Evolutionary conservation across 192 early-diverging fungal species (phyloP).

Genomic region (Geranomyces variabilis): DNA sequence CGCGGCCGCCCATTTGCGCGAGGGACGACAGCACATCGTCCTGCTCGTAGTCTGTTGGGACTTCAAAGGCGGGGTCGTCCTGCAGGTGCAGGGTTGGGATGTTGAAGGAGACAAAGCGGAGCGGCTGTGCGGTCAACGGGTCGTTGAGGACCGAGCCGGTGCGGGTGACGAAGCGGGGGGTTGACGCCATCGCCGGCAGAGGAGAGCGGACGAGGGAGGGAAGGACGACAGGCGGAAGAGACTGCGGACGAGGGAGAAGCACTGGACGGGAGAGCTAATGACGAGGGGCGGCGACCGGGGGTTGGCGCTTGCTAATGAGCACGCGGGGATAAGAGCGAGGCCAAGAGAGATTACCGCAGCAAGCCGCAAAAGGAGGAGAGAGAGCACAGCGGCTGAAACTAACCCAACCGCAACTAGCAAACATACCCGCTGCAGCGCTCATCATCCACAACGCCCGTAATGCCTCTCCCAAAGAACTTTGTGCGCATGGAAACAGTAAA

Average conservation of each 20-base stretch:
- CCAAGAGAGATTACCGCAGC: no score
- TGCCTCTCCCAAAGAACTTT: slow-evolving; percentile 29
- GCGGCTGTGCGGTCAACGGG: slow-evolving; percentile 12
- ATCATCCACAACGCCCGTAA: neutral
- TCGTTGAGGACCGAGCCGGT: slow-evolving; percentile 21
- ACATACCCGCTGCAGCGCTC: no score
- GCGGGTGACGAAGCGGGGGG: slow-evolving; percentile 28
- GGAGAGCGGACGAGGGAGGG: neutral
- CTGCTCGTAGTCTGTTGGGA: slow-evolving; percentile 34
- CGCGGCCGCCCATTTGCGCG: slow-evolving; percentile 24
- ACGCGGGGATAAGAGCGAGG: no score
- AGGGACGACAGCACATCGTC: slow-evolving; percentile 31
- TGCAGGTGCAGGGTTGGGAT: slow-evolving; percentile 38
- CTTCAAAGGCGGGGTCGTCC: slow-evolving; percentile 37
- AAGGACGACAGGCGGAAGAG: no score
- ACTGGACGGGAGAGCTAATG: no score
- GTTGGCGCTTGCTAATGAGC: no score
- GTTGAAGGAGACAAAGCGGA: slow-evolving; percentile 49
- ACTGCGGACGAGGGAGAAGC: no score
- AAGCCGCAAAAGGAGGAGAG: no score
- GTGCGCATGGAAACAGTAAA: slow-evolving; percentile 25
- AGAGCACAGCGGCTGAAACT: no score
- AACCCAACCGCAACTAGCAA: no score
- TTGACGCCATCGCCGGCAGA: neutral
- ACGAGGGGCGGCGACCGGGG: no score